phyloP scores from a whole-genome alignment of 495 filamentous ascomycete species.

The Polyplosphaeria fusca region DNA sequence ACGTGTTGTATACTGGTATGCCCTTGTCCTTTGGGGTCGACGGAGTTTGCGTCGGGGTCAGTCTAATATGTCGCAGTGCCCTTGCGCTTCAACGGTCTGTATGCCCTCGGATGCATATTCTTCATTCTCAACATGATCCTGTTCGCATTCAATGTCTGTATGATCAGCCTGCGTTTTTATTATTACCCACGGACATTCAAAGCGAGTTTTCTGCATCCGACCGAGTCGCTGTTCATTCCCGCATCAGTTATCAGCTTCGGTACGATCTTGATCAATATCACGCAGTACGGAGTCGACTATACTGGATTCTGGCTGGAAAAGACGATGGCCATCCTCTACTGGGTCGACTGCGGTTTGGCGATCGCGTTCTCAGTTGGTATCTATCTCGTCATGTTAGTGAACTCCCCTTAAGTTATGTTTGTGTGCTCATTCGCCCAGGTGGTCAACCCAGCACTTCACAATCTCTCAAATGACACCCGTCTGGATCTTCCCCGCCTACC shows the following conservation, averaged over 20 bases:
- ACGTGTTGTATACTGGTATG: constrained; percentile 68
- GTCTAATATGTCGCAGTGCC: constrained; percentile 51
- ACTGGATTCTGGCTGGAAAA: constrained; percentile 66
- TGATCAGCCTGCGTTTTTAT: constrained; percentile 68
- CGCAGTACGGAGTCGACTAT: constrained; percentile 66
- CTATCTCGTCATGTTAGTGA: constrained; percentile 62
- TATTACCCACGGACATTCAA: constrained; percentile 68
- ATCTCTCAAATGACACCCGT: constrained; percentile 86
- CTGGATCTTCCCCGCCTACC: constrained; percentile 91
- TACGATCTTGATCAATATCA: constrained; percentile 75
- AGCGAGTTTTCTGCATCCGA: constrained; percentile 70
- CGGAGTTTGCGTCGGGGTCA: no score
- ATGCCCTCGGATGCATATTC: constrained; percentile 67
- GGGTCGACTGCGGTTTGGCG: constrained; percentile 67
- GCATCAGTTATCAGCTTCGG: constrained; percentile 67
- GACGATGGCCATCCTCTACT: constrained; percentile 65
- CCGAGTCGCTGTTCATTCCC: constrained; percentile 76
- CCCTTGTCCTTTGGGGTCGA: not conserved
- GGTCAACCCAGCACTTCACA: constrained; percentile 72
- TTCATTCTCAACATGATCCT: constrained; percentile 73
- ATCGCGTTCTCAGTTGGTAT: constrained; percentile 63
- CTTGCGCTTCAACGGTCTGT: constrained; percentile 65
- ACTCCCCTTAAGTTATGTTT: constrained; percentile 4
- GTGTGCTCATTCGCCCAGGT: constrained; percentile 42
- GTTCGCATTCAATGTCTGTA: constrained; percentile 64